Percentiles rank a stretch among this genome's conserved stretches.
Conservation (phyloP, 2,329 filamentous ascomycete genomes). For the Venturiaceae sp. region DNA sequence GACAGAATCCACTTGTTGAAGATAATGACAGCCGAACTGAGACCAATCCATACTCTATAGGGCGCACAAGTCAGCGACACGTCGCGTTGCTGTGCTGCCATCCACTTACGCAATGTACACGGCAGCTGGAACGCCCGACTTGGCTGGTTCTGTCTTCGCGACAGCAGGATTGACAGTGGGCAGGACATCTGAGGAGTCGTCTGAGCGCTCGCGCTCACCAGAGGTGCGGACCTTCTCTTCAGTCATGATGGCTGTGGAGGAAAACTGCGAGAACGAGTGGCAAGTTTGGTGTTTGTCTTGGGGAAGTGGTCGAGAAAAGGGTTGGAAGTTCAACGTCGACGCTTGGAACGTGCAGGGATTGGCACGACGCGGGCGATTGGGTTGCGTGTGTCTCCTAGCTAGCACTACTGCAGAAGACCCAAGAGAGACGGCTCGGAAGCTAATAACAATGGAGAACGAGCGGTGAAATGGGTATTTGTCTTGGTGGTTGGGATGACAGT, state of each 20-base stretch:
- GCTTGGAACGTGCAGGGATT: too few species aligned
- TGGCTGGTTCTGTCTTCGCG: slow-evolving; percentile 60
- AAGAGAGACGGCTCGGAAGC: background rate
- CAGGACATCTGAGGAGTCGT: slow-evolving; percentile 48
- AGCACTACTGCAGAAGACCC: background rate
- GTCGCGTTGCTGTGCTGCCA: background rate
- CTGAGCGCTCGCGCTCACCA: slow-evolving; percentile 60
- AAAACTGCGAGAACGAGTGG: background rate
- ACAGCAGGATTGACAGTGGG: slow-evolving; percentile 70
- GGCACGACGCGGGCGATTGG: too few species aligned
- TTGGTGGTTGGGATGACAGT: too few species aligned
- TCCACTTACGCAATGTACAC: slow-evolving; percentile 63
- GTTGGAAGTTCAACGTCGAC: too few species aligned
- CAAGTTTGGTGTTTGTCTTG: background rate
- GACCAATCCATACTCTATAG: slow-evolving; percentile 74
- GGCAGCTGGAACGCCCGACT: slow-evolving; percentile 61
- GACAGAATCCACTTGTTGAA: slow-evolving; percentile 99
- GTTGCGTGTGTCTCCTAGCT: background rate
- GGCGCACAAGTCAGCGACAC: background rate
- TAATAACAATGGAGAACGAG: background rate
- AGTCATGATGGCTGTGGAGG: slow-evolving; percentile 38
- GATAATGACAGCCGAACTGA: slow-evolving; percentile 90
- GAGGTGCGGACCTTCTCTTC: slow-evolving; percentile 79
- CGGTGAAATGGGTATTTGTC: background rate
- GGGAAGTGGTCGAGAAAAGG: background rate